Conservation (phyloP, 2,329 filamentous ascomycete genomes). For the Penicillium sumatraense region DNA sequence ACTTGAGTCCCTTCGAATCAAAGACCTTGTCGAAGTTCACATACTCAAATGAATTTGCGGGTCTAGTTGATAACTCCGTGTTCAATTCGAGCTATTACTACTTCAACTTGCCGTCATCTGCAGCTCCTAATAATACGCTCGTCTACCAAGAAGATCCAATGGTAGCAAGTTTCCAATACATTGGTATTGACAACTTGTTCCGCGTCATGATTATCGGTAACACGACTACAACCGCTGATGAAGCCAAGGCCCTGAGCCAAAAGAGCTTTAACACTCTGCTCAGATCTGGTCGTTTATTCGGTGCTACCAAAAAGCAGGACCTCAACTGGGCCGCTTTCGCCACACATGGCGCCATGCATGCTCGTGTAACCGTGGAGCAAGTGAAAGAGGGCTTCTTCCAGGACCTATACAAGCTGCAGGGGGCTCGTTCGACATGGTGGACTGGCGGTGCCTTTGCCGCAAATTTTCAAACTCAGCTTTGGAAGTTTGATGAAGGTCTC, state of each 20-base stretch:
- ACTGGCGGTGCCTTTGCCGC: constrained; percentile 38
- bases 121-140: constrained; percentile 24
- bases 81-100: constrained; percentile 28
- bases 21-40: constrained; percentile 41
- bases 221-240: constrained; percentile 13
- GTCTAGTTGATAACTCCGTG: constrained; percentile 39
- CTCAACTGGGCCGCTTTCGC: constrained; percentile 28
- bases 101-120: constrained; percentile 54
- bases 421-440: constrained; percentile 45
- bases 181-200: constrained; percentile 25
- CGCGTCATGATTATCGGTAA: constrained; percentile 28
- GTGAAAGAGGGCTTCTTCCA: constrained; percentile 26
- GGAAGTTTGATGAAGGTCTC: constrained; percentile 29
- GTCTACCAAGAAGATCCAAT: constrained; percentile 22
- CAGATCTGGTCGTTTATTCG: constrained; percentile 12
- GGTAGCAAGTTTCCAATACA: constrained; percentile 25
- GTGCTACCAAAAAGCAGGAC: constrained; percentile 8
- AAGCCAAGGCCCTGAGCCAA: constrained; percentile 20
- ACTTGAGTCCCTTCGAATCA: constrained; percentile 37
- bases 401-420: constrained; percentile 45
- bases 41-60: constrained; percentile 40
- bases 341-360: constrained; percentile 37
- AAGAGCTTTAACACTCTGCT: constrained; percentile 21
- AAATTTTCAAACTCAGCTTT: constrained; percentile 28
- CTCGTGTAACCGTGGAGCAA: constrained; percentile 35